phyloP scores from a whole-genome alignment of 1,139 yeast genomes.

The Candida sp. region DNA sequence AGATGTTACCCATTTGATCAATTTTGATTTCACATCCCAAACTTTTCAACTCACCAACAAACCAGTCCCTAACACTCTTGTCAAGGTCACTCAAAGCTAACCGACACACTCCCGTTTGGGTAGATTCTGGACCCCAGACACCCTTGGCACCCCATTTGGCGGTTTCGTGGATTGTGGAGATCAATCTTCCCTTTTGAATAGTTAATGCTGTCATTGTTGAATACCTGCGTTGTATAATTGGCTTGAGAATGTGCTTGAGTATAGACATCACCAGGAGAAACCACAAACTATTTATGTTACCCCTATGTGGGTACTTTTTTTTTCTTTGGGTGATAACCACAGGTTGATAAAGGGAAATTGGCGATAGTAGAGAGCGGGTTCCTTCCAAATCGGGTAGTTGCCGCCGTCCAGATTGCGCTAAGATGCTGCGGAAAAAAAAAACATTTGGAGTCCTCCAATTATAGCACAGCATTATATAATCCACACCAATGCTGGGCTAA shows the following conservation, averaged over 20 bases:
- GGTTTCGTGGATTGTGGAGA: slow-evolving; percentile 61
- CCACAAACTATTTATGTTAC: not conserved
- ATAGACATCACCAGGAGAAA: not conserved
- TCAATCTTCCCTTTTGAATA: slow-evolving; percentile 19
- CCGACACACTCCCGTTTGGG: slow-evolving; percentile 67
- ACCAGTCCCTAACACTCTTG: slow-evolving; percentile 72
- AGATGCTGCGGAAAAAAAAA: not conserved
- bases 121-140: slow-evolving; percentile 59
- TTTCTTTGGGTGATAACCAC: no score
- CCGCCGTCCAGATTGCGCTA: not conserved
- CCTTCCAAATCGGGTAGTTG: not conserved
- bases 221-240: not conserved
- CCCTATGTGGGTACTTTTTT: not conserved
- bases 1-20: slow-evolving; percentile 70
- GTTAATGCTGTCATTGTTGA: not conserved
- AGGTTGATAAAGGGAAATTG: not conserved
- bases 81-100: slow-evolving; percentile 66
- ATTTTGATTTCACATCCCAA: slow-evolving; percentile 63
- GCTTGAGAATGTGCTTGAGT: not conserved
- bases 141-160: slow-evolving; percentile 67
- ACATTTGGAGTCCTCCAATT: not conserved
- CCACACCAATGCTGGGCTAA: no score
- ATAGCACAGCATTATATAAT: no score
- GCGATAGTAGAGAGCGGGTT: not conserved
- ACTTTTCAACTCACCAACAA: slow-evolving; percentile 50